Percentiles rank a stretch among this genome's conserved stretches.
Conservation (phyloP, 208 protist species). For the Leishmania aethiopica region DNA sequence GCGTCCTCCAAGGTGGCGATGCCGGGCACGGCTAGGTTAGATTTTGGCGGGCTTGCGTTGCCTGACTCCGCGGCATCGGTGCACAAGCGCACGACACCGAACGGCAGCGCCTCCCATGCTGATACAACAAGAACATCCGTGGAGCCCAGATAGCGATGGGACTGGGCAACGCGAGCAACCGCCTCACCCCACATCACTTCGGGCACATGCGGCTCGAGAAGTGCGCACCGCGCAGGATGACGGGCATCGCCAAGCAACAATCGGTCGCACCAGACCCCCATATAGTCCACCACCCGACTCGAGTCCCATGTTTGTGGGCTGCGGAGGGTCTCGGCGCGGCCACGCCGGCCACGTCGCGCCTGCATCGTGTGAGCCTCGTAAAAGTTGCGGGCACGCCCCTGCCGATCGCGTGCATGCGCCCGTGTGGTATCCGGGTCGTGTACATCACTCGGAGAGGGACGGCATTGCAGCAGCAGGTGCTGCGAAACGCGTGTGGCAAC, state of each 20-base stretch:
- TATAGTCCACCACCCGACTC: slow-evolving; percentile 58
- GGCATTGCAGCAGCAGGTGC: slow-evolving; percentile 57
- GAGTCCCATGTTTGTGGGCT: slow-evolving; percentile 82
- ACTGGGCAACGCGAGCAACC: slow-evolving; percentile 56
- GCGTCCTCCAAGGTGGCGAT: slow-evolving; percentile 23
- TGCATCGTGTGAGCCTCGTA: slow-evolving; percentile 29
- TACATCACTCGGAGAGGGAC: slow-evolving; percentile 71
- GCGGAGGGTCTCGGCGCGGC: slow-evolving; percentile 23
- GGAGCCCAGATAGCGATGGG: slow-evolving; percentile 50
- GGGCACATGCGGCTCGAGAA: slow-evolving; percentile 71
- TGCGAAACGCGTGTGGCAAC: slow-evolving; percentile 44
- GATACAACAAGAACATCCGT: slow-evolving; percentile 64
- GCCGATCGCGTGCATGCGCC: slow-evolving; percentile 52
- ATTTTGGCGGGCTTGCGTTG: not conserved
- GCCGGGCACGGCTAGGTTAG: not conserved
- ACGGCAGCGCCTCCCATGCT: slow-evolving; percentile 40
- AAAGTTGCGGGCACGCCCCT: slow-evolving; percentile 49
- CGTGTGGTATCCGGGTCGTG: slow-evolving; percentile 65
- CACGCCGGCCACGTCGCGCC: slow-evolving; percentile 1
- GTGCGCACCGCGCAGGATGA: slow-evolving; percentile 53
- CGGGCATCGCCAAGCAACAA: slow-evolving; percentile 70
- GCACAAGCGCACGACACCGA: slow-evolving; percentile 50
- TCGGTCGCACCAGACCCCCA: slow-evolving; percentile 86
- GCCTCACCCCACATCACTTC: slow-evolving; percentile 40
- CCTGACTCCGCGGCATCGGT: not conserved